phyloP scores from a whole-genome alignment of 1,284 basidiomycete genomes.

The Heterobasidion annosum region DNA sequence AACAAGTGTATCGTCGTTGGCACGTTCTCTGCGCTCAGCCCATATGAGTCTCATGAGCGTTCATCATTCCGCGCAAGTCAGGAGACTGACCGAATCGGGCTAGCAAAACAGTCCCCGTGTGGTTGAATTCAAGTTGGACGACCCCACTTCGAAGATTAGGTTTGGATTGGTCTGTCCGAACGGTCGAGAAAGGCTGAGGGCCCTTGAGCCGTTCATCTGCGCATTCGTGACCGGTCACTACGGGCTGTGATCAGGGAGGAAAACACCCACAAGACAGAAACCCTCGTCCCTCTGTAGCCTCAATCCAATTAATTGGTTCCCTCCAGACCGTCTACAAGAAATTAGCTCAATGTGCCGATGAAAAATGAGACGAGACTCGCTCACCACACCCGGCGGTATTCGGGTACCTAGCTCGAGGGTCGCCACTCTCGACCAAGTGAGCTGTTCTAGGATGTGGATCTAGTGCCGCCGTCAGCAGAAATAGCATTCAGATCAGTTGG shows the following conservation, averaged over 20 bases:
- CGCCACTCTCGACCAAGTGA: slow-evolving; percentile 70
- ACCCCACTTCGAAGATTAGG: slow-evolving; percentile 55
- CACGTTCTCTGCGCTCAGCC: slow-evolving; percentile 37
- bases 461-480: slow-evolving; percentile 18
- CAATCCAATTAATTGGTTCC: slow-evolving; percentile 75
- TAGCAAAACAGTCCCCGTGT: slow-evolving; percentile 61
- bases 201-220: slow-evolving; percentile 60
- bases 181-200: slow-evolving; percentile 39
- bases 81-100: slow-evolving; percentile 50
- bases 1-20: slow-evolving; percentile 38
- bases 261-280: slow-evolving; percentile 66
- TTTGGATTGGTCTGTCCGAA: slow-evolving; percentile 46
- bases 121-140: slow-evolving; percentile 71
- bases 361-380: slow-evolving; percentile 15
- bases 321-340: slow-evolving; percentile 63
- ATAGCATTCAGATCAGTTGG: neutral
- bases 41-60: neutral
- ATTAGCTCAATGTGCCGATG: neutral
- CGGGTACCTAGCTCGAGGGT: slow-evolving; percentile 53
- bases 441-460: slow-evolving; percentile 71
- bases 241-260: neutral
- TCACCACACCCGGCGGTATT: slow-evolving; percentile 46
- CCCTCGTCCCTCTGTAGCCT: slow-evolving; percentile 68
- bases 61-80: neutral
- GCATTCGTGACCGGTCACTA: neutral